Evolutionary conservation across 257 asterid genomes (phyloP).

Genomic region (Oldenlandia corymbosa): DNA sequence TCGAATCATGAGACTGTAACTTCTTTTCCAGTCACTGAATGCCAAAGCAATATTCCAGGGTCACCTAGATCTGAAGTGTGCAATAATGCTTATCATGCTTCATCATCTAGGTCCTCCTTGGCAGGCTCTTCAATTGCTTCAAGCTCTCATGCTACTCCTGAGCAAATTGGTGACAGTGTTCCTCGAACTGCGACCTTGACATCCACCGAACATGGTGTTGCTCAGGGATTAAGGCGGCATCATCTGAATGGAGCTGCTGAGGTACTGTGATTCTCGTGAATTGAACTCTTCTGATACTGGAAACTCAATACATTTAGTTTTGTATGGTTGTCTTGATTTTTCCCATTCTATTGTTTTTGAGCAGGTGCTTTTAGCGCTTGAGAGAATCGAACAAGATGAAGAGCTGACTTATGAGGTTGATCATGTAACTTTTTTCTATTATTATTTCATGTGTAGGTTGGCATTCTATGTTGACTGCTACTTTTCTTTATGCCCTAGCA

Average conservation of each 20-base stretch:
- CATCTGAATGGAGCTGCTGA: slow-evolving; percentile 59
- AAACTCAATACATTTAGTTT: neutral
- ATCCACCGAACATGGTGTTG: slow-evolving; percentile 31
- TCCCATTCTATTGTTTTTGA: slow-evolving; percentile 10
- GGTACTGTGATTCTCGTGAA: slow-evolving; percentile 35
- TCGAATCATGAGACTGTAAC: slow-evolving; percentile 30
- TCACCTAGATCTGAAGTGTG: slow-evolving; percentile 27
- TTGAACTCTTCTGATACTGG: neutral
- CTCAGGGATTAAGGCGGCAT: slow-evolving; percentile 38
- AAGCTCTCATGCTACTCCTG: slow-evolving; percentile 42
- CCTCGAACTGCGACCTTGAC: slow-evolving; percentile 24
- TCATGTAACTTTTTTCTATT: slow-evolving; percentile 1
- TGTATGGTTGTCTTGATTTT: slow-evolving; percentile 9
- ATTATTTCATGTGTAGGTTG: neutral
- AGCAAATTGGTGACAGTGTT: slow-evolving; percentile 28
- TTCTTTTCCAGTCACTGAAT: slow-evolving; percentile 27
- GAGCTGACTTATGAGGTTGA: slow-evolving; percentile 68
- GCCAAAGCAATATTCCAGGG: slow-evolving; percentile 23
- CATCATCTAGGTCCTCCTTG: slow-evolving; percentile 25
- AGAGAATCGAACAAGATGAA: slow-evolving; percentile 72
- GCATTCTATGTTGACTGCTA: slow-evolving; percentile 9
- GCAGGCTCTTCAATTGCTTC: slow-evolving; percentile 39
- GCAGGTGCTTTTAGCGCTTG: slow-evolving; percentile 66
- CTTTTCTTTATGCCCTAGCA: slow-evolving; percentile 39
- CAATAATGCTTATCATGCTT: slow-evolving; percentile 23